Evolutionary conservation across 768 basidiomycete genomes (phyloP), one percentile per base, ranked within the genome.

Genomic region (Omphalotus guepiniiformis): DNA sequence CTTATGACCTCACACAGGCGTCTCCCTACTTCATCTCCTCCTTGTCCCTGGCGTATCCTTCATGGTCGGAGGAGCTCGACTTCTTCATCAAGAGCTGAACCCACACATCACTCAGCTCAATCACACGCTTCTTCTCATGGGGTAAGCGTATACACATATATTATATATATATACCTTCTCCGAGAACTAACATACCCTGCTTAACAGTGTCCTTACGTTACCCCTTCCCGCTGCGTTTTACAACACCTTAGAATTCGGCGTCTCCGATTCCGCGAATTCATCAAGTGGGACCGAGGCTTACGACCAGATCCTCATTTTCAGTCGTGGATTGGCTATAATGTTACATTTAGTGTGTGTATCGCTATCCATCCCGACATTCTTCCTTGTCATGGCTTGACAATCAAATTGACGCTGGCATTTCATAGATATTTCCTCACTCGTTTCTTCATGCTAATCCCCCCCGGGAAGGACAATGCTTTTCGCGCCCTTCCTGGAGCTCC

Each of bases 11-110:
- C 13, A 22, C 3, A 15, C 26, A 12, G 38, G 38, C 16, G 85
- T 88, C 6, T 72, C 86, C 4, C 63, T 88, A n/a, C 70, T 89
- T 9, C 86, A 86, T 58, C 71, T 88, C 0, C 71, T 88, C 1
- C 72, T 89, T 12, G 70, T 88, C 38, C 85, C 86, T 0, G 86
- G 86, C 3, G 69, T 75, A 5, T 71, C 84, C 0, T 88, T 88
- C 59, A 68, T 88, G 15, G 76, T 76, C 1, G 86, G 85, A 18
- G 86, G 86, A 34, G 80, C 78, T 18, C 71, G 74, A 19, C 69
- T 87, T 23, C 66, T 78, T 56, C 74, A 84, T 39, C 86, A 89
- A 61, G 73, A 83, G 44, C 65, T 89, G 8, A 78, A 84, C 54
- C 82, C 82, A 2, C 78, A 82, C 54, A 57, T 76, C 13, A 77